phyloP scores from a whole-genome alignment of 345 rosid genomes.

The Gossypium herbaceum region DNA sequence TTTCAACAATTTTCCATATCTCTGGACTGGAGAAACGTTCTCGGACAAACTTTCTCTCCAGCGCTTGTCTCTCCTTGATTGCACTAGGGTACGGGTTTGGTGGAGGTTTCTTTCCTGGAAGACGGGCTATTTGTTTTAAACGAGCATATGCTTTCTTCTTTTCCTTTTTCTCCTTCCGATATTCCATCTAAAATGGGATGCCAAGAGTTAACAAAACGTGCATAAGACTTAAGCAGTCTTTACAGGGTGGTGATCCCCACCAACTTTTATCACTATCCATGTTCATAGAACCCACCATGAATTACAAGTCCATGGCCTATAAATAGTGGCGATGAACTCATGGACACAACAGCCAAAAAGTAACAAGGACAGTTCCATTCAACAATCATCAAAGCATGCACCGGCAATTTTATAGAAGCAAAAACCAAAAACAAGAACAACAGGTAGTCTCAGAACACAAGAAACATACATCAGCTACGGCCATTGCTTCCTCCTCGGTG shows the following conservation, averaged over 20 bases:
- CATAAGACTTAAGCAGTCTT: background rate
- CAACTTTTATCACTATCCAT: background rate
- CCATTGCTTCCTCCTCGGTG: slow-evolving; percentile 63
- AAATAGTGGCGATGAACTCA: background rate
- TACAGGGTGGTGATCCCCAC: background rate
- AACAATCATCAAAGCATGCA: background rate
- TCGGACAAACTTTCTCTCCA: slow-evolving; percentile 42
- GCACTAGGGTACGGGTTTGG: slow-evolving; percentile 74
- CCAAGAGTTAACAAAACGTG: background rate
- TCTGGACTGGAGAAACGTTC: slow-evolving; percentile 51
- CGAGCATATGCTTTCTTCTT: slow-evolving; percentile 68
- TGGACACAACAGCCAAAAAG: background rate
- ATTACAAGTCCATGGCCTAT: background rate
- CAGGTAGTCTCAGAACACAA: background rate
- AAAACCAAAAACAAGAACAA: background rate
- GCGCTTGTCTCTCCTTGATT: slow-evolving; percentile 57
- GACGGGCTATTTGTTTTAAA: slow-evolving; percentile 54
- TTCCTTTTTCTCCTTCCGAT: slow-evolving; percentile 50
- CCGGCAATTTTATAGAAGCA: background rate
- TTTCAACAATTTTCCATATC: slow-evolving; percentile 40
- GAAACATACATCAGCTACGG: slow-evolving; percentile 63
- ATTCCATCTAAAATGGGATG: slow-evolving; percentile 53
- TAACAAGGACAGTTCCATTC: background rate
- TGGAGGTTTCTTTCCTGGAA: slow-evolving; percentile 68
- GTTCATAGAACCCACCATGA: background rate